A percentile compares a stretch with the other conserved stretches of the same genome.
Evolutionary conservation across 116 monocot species (phyloP).

Genomic region (Iris pallida): DNA sequence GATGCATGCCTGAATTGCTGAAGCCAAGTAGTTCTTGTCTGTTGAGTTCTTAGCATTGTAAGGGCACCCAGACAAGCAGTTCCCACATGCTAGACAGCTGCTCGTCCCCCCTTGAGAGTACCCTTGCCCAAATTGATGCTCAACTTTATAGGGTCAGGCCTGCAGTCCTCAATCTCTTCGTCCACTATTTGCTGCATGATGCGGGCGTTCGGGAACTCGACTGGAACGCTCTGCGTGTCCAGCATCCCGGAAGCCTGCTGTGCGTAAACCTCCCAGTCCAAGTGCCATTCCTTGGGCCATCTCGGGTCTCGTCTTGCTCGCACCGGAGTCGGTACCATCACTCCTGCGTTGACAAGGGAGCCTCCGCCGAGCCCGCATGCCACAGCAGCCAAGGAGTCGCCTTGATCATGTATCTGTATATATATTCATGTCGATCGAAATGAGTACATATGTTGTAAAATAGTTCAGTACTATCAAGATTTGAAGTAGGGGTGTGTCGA

Average conservation of each 20-base stretch:
- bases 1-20: slow-evolving; percentile 22
- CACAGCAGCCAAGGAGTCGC: slow-evolving; percentile 22
- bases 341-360: slow-evolving; percentile 32
- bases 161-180: slow-evolving; percentile 32
- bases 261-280: slow-evolving; percentile 19
- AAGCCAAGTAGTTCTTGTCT: slow-evolving; percentile 31
- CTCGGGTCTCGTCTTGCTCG: slow-evolving; percentile 21
- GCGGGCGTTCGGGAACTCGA: slow-evolving; percentile 20
- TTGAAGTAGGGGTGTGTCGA: too few species aligned
- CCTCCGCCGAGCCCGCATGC: slow-evolving; percentile 42
- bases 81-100: slow-evolving; percentile 33
- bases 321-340: slow-evolving; percentile 21
- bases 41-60: slow-evolving; percentile 41
- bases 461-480: too few species aligned
- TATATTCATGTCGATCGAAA: neutral
- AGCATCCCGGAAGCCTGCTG: slow-evolving; percentile 17
- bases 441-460: too few species aligned
- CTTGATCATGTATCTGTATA: slow-evolving; percentile 24
- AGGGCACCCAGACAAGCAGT: slow-evolving; percentile 40
- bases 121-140: slow-evolving; percentile 24
- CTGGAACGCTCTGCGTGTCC: slow-evolving; percentile 16
- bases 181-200: slow-evolving; percentile 20
- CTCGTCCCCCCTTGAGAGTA: slow-evolving; percentile 1
- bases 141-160: slow-evolving; percentile 22
- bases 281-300: slow-evolving; percentile 35